These are phyloP conservation scores for Neoboletus brunneissimus DNA, from an alignment of 768 basidiomycete species.

Conservation along the genomic window DNA sequence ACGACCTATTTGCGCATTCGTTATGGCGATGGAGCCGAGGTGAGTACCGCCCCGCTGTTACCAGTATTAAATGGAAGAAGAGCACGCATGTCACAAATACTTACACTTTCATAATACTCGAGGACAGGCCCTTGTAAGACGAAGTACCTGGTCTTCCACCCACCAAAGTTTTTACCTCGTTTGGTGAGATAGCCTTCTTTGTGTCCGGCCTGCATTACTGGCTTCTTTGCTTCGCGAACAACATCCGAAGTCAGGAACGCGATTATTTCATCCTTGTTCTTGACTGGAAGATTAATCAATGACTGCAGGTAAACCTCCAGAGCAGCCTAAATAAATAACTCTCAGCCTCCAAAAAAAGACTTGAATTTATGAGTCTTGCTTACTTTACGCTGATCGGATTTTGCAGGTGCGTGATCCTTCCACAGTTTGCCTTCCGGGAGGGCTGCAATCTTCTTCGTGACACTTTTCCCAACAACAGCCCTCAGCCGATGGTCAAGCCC, in stretches of 20 bases:
- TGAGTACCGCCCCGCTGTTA: constrained; percentile 83
- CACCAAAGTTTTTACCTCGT: constrained; percentile 95
- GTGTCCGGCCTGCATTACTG: constrained; percentile 76
- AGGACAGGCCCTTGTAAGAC: constrained; percentile 87
- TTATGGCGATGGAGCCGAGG: constrained; percentile 85
- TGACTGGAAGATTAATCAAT: constrained; percentile 75
- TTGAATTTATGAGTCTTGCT: constrained; percentile 20
- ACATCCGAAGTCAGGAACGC: constrained; percentile 91
- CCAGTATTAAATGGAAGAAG: constrained; percentile 12
- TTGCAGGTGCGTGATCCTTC: constrained; percentile 96
- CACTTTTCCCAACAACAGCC: constrained; percentile 50
- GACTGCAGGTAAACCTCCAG: constrained; percentile 87
- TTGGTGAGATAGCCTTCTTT: constrained; percentile 97
- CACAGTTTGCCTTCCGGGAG: constrained; percentile 92
- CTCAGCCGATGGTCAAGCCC: constrained; percentile 80
- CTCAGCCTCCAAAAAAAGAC: constrained; percentile 5
- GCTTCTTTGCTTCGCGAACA: constrained; percentile 69
- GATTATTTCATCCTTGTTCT: constrained; percentile 86
- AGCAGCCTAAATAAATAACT: constrained; percentile 45
- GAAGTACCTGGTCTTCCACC: constrained; percentile 96
- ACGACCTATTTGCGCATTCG: constrained; percentile 94
- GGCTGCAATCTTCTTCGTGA: constrained; percentile 72
- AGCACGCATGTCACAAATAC: constrained; percentile 33
- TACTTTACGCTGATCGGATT: constrained; percentile 95
- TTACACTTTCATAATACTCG: constrained; percentile 93